A percentile compares a stretch with the other conserved stretches of the same genome.
These are phyloP conservation scores for Rubus parviflorus DNA, from an alignment of 306 rosid genomes.

Conservation along the genomic window DNA sequence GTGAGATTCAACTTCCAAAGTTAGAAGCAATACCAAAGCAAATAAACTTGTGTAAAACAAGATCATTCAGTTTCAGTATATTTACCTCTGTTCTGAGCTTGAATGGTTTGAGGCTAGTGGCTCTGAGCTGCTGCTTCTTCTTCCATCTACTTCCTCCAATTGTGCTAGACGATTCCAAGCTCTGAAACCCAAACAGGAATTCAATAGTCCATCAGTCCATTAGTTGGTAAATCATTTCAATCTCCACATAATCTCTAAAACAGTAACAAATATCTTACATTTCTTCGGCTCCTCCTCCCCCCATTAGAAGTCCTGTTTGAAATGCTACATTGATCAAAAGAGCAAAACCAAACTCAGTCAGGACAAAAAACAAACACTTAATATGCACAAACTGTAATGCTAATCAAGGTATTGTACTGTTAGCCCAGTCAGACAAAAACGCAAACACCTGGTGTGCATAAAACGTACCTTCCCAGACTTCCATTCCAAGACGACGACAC, in stretches of 20 bases:
- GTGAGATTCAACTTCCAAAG: conserved; percentile 21
- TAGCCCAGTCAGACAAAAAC: background rate
- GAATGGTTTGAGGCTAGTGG: conserved; percentile 74
- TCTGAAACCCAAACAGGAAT: conserved; percentile 44
- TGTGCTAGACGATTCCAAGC: conserved; percentile 59
- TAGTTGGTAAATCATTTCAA: conserved; percentile 12
- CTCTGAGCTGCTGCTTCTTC: conserved; percentile 55
- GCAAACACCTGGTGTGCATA: background rate
- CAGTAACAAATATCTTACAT: conserved; percentile 50
- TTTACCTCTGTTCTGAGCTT: conserved; percentile 90
- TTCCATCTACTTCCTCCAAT: conserved; percentile 72
- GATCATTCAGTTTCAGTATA: background rate
- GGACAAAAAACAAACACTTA: background rate
- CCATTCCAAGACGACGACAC: conserved; percentile 78
- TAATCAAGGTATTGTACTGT: background rate
- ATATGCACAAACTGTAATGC: background rate
- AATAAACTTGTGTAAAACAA: background rate
- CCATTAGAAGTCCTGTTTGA: conserved; percentile 67
- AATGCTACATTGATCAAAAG: conserved; percentile 39
- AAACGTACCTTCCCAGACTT: conserved; percentile 56
- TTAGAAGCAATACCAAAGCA: conserved; percentile 14
- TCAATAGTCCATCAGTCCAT: conserved; percentile 3
- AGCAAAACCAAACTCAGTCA: conserved; percentile 24
- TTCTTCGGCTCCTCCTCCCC: conserved; percentile 74
- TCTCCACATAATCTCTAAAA: conserved; percentile 1